These are phyloP conservation scores for Cephaloascus fragrans DNA, from an alignment of 805 yeast genomes.

Conservation along the genomic window DNA sequence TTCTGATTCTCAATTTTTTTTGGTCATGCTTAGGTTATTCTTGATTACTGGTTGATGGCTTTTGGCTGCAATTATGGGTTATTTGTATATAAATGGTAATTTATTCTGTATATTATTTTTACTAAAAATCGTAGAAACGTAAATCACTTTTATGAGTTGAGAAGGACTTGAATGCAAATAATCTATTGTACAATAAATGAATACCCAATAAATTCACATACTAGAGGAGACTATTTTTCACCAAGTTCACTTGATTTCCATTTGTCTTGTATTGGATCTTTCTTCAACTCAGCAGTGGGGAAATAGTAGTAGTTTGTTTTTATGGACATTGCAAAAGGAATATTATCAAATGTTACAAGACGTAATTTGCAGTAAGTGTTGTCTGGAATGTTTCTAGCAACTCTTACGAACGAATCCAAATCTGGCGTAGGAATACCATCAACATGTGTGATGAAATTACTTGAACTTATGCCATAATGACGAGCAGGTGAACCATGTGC, in stretches of 20 bases:
- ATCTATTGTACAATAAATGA: no score
- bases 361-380: constrained; percentile 74
- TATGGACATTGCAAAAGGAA: constrained; percentile 77
- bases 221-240: background rate
- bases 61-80: no score
- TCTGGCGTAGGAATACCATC: constrained; percentile 69
- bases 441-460: constrained; percentile 84
- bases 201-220: background rate
- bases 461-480: constrained; percentile 68
- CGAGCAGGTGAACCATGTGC: constrained; percentile 80
- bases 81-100: background rate
- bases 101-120: background rate
- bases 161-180: no score
- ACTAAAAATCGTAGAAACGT: constrained; percentile 3
- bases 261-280: constrained; percentile 13
- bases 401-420: constrained; percentile 54
- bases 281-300: constrained; percentile 38
- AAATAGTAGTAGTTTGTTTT: constrained; percentile 87
- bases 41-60: no score
- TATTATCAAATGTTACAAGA: constrained; percentile 74
- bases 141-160: no score
- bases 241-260: constrained; percentile 12
- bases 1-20: no score
- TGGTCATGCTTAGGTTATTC: no score
- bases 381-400: constrained; percentile 65